Base-by-base conservation (phyloP, 352 stramenopile species). In the Globisporangium lucens region DNA sequence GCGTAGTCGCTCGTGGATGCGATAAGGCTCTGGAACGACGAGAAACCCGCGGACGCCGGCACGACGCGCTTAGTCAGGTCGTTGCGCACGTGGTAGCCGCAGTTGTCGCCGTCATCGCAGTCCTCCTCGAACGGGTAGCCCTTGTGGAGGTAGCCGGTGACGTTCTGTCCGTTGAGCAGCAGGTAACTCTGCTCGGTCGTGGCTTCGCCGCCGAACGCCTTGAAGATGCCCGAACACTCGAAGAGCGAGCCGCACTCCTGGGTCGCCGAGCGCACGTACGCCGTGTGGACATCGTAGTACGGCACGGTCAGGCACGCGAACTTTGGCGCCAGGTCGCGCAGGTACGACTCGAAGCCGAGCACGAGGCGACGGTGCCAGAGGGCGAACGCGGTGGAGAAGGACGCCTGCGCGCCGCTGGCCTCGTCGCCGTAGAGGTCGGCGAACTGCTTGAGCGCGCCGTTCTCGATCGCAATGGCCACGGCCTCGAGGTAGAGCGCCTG, bases 231-330 rank as follows among this genome's bases (percentile, higher is more conserved):
- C 33, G 79, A 89, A 68, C 83, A 91, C 52, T 87, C 80, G 63
- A 75, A 87, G 71, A 91, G 82, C 71, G 78, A 86, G 59, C 38
- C 55, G 57, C 83, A 91, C 61, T 84, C 69, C 2, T 74, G 75
- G 38, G 73, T 83, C 8, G 77, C 78, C 0, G 72, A 64, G 24
- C 83, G 74, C 8, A 79, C 65, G 73, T 89, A 91, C 22, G 79
- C 83, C 63, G 80, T 85, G 72, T 89, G 79, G 29, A 91, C 77
- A 66, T 93, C 85, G 63, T 87, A 93, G 81, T 89, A 93, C n/a
- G 83, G 85, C 24, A 93, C 47, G 20, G 85, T 91, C 27, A 93
- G 52, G 57, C 85, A 93, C 4, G 75, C 78, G 56, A 82, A 93
- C 60, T 81, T 75, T 22, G 75, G 60, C 60, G 75, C 77, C 27